Evolutionary conservation across 1,284 basidiomycete genomes (phyloP), one percentile per base, ranked within the genome.

Genomic region (Naganishia liquefaciens): DNA sequence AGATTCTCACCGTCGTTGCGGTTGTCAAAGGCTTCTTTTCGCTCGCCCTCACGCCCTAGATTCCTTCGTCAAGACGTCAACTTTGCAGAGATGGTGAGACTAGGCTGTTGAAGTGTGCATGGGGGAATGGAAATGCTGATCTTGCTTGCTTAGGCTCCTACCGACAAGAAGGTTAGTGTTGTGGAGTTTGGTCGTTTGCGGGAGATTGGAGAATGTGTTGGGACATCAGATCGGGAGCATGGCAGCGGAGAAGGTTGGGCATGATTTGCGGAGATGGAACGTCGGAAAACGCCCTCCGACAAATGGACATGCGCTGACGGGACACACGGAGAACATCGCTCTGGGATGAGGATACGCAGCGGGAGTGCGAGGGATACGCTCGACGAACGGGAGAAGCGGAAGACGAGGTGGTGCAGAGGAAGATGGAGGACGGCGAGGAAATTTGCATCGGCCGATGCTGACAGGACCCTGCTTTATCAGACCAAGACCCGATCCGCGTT

Each of bases 401-500:
- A n/a, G n/a, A n/a, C n/a, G n/a, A n/a, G n/a, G n/a, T n/a, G n/a
- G n/a, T n/a, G n/a, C n/a, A 40, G 40, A 55, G 40, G 53, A 7
- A n/a, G 10, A n/a, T 19, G 54, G 23, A 27, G 25, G 40, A 2
- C 33, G 28, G 27, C 11, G 7, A 17, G 17, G 49, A 30, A 15
- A 33, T 19, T 17, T 19, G 28, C 51, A 53, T 53, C 51, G 17
- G 25, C 7, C 10, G 27, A 62, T 47, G 52, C 52, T 54, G 43
- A 63, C 44, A 17, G n/a, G 42, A 3, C 1, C 30, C 28, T 52
- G 19, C 47, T 42, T 33, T 46, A 17, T 49, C 70, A 91, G 88
- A 86, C 87, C 74, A 93, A 93, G 84, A 86, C 86, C 75, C 91
- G 91, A 81, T 93, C 91, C 68, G 93, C 93, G 68, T 90, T 96